Base-by-base conservation (phyloP, 805 yeast genomes). In the Candida boidinii region DNA sequence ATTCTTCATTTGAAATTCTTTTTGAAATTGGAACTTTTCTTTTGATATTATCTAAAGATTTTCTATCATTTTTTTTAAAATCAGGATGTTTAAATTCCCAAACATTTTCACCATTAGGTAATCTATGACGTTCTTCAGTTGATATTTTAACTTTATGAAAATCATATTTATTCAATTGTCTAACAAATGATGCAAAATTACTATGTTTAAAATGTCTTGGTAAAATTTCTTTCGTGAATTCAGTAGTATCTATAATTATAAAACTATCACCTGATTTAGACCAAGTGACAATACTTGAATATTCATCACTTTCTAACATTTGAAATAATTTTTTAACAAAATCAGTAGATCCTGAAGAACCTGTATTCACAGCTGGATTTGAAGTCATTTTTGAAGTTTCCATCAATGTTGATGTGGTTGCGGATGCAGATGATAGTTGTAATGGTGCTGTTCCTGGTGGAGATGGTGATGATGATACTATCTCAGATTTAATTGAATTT, bases 21-120 rank as follows among this genome's bases (percentile, higher is more conserved):
- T 43, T 72, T 75, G 35, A 66, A 12, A 64, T 59, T 4, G 92
- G 82, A 0, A 79, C 79, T 53, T 88, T 88, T 29, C 96, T 62
- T 49, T 84, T 85, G 51, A 92, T 92, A 43, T 83, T 81, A 31
- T 88, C 95, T 24, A 94, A 65, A 9, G 85, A 76, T n/a, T 76
- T 80, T 34, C 73, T 68, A 49, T 85, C 85, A 54, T 83, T 79
- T 22, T 73, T 72, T 43, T 72, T 72, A 56, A 92, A 92, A 42
- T 77, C 85, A 0, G 96, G 94, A 55, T 92, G 97, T 51, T 78
- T 76, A 62, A 92, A 90, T 54, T 90, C 96, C 96, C 97, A 90
- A 23, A 54, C 75, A 36, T 79, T 86, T 25, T 87, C 83, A 47
- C 77, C 76, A 37, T 75, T 74, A 38, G 66, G 58, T 31, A 41